Conservation (phyloP, 139 green algal species). For the Gonium pectorale region DNA sequence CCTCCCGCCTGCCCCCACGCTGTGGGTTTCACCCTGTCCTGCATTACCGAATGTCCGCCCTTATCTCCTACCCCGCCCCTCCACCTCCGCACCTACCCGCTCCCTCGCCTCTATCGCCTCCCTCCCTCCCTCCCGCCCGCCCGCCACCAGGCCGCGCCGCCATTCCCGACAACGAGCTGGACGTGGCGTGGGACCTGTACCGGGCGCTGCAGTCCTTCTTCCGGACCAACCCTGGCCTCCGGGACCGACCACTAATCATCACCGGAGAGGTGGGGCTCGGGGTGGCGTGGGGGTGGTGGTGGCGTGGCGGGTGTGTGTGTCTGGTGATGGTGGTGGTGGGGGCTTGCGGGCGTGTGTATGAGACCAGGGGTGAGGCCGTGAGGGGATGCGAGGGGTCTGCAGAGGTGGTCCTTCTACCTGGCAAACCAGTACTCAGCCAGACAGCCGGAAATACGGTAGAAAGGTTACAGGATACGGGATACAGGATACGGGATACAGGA, state of each 20-base stretch:
- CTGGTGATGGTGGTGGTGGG: neutral
- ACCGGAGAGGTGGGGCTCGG: neutral
- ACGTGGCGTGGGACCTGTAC: conserved; percentile 64
- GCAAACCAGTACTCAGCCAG: no score
- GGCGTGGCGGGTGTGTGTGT: neutral
- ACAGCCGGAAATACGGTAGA: no score
- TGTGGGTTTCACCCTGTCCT: no score
- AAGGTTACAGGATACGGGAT: no score
- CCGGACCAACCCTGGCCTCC: conserved; percentile 26
- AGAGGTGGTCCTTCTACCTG: neutral
- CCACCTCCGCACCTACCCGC: neutral
- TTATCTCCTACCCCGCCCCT: neutral
- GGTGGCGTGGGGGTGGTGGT: neutral
- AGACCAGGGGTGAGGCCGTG: neutral
- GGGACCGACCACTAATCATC: conserved; percentile 39
- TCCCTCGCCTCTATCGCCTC: neutral
- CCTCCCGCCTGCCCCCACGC: no score
- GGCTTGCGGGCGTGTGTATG: neutral
- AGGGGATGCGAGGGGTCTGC: neutral
- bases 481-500: no score
- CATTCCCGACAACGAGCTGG: conserved; percentile 63
- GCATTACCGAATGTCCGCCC: no score
- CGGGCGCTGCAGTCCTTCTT: conserved; percentile 62
- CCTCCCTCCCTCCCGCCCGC: neutral
- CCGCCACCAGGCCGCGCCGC: conserved; percentile 39